Evolutionary conservation across 2,329 filamentous ascomycete genomes (phyloP).

Genomic region (Pseudogymnoascus sp.): DNA sequence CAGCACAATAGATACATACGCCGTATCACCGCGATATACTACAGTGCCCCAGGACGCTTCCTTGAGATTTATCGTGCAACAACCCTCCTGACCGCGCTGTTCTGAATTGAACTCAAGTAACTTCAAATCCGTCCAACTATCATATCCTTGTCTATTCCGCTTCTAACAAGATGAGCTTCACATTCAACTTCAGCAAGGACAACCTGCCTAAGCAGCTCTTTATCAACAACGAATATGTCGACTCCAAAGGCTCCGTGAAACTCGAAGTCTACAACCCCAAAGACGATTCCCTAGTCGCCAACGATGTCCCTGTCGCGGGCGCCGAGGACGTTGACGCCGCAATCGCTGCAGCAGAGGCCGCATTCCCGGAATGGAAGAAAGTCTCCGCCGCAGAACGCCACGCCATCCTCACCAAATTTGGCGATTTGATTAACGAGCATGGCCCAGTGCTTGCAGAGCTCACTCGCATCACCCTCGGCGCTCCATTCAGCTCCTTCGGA

Average conservation of each 20-base stretch:
- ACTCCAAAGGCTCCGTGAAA: slow-evolving; percentile 38
- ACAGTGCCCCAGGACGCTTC: no score
- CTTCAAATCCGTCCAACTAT: no score
- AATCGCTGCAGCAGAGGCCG: slow-evolving; percentile 37
- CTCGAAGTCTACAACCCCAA: slow-evolving; percentile 43
- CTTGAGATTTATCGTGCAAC: no score
- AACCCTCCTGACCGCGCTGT: no score
- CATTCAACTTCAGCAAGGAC: slow-evolving; percentile 29
- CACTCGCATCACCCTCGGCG: slow-evolving; percentile 40
- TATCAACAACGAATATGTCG: slow-evolving; percentile 43
- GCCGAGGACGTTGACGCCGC: slow-evolving; percentile 39
- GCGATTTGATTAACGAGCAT: slow-evolving; percentile 35
- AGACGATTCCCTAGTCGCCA: slow-evolving; percentile 41
- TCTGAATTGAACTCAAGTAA: no score
- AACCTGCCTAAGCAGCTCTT: slow-evolving; percentile 38
- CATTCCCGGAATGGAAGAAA: slow-evolving; percentile 40
- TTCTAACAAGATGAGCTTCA: not conserved
- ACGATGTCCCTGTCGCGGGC: slow-evolving; percentile 36
- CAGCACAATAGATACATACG: no score
- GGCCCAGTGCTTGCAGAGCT: slow-evolving; percentile 31
- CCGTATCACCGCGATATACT: no score
- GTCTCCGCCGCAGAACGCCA: slow-evolving; percentile 32
- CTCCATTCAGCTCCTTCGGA: slow-evolving; percentile 38
- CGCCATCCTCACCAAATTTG: slow-evolving; percentile 38
- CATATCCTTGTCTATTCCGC: no score